Evolutionary conservation across 2,329 filamentous ascomycete species (phyloP).

Genomic region (Clonostachys rosea): DNA sequence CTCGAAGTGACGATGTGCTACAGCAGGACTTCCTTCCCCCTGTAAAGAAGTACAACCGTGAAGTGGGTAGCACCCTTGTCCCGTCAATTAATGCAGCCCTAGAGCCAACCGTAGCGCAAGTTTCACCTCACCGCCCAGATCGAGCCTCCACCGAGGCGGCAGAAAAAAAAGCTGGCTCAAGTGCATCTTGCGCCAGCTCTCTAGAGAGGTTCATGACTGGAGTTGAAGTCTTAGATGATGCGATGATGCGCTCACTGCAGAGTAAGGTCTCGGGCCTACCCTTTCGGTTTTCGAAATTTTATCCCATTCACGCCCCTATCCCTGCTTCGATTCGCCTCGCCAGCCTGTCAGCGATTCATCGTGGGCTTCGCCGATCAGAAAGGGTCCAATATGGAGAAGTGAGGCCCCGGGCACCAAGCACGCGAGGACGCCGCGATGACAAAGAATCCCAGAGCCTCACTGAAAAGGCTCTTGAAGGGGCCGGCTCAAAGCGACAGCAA

Average conservation of each 20-base stretch:
- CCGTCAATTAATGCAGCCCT: no score
- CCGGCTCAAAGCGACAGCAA: constrained; percentile 10
- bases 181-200: no score
- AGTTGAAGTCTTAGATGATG: constrained; percentile 7
- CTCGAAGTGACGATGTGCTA: no score
- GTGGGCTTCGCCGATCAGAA: constrained; percentile 53
- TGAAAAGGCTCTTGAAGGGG: neutral
- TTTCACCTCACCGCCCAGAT: no score
- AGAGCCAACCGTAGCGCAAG: no score
- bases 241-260: constrained; percentile 17
- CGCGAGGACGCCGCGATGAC: neutral
- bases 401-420: neutral
- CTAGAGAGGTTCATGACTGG: no score
- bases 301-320: neutral
- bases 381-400: constrained; percentile 18
- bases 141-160: no score
- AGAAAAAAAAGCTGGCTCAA: no score
- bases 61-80: no score
- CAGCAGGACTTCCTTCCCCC: no score
- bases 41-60: no score
- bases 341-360: constrained; percentile 62
- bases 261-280: constrained; percentile 11
- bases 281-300: neutral
- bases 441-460: constrained; percentile 2
- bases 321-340: constrained; percentile 14